A percentile compares a stretch with the other conserved stretches of the same genome.
Conservation (phyloP, 2,329 filamentous ascomycete species). For the Chaetomium sp. region DNA sequence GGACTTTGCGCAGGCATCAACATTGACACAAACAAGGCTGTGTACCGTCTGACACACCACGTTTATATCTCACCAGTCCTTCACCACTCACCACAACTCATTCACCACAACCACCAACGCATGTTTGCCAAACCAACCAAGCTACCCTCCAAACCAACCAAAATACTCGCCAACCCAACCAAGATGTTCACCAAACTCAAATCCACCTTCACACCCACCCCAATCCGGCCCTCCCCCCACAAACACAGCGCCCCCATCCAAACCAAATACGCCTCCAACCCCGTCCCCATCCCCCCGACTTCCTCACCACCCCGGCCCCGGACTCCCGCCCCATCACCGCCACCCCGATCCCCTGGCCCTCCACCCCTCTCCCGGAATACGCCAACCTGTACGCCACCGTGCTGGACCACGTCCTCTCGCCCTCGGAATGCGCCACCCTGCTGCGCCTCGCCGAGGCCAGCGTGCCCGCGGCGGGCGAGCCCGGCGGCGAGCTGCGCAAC, state of each 20-base stretch:
- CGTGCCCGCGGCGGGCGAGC: slow-evolving; percentile 44
- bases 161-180: neutral
- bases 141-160: neutral
- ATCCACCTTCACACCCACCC: neutral
- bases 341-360: slow-evolving; percentile 56
- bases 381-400: slow-evolving; percentile 59
- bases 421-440: slow-evolving; percentile 64
- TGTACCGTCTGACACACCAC: neutral
- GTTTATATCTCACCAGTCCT: neutral
- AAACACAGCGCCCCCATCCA: slow-evolving; percentile 32
- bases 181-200: slow-evolving; percentile 17
- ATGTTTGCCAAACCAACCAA: neutral
- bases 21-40: slow-evolving; percentile 3
- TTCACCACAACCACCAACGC: neutral
- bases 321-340: slow-evolving; percentile 50
- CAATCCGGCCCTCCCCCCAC: neutral
- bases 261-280: slow-evolving; percentile 37
- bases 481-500: slow-evolving; percentile 27
- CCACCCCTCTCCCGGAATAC: slow-evolving; percentile 55
- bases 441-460: slow-evolving; percentile 54
- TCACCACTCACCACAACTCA: neutral
- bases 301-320: slow-evolving; percentile 48
- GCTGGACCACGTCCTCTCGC: slow-evolving; percentile 64
- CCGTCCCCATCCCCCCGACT: slow-evolving; percentile 48
- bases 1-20: slow-evolving; percentile 9